Percentiles rank a stretch among this genome's conserved stretches.
Conservation (phyloP, 371 early-diverging fungal genomes). For the Mortierella polycephala region DNA sequence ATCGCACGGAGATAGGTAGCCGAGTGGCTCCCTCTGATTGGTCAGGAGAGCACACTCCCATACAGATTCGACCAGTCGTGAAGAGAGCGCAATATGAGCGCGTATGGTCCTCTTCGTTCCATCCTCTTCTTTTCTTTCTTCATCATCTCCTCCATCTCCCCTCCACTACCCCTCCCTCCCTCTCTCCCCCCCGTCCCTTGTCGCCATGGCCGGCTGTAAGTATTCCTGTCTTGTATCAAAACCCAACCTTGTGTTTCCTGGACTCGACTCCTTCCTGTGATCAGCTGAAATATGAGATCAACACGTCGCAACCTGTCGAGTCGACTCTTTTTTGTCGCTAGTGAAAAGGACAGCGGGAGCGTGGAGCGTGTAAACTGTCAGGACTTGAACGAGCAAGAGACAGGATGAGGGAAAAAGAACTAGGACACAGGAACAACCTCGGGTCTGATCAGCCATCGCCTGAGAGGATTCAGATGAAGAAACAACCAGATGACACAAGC, state of each 20-base stretch:
- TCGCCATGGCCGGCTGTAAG: constrained; percentile 55
- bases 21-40: constrained; percentile 46
- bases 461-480: too few relatives aligned
- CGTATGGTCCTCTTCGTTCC: constrained; percentile 1
- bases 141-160: constrained; percentile 31
- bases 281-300: constrained; percentile 1
- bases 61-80: constrained; percentile 6
- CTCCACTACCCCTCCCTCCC: constrained; percentile 5
- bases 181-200: constrained; percentile 16
- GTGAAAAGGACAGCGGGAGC: too few relatives aligned
- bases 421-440: too few relatives aligned
- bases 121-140: constrained; percentile 16
- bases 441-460: too few relatives aligned
- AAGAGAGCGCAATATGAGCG: constrained; percentile 1
- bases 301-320: too few relatives aligned
- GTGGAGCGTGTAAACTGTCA: too few relatives aligned
- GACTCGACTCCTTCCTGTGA: background rate
- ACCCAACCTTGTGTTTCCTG: background rate
- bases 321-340: too few relatives aligned
- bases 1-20: background rate
- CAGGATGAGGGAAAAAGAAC: too few relatives aligned
- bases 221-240: constrained; percentile 1
- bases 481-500: background rate
- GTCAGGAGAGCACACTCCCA: constrained; percentile 12
- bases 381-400: too few relatives aligned